These are phyloP conservation scores for Obba rivulosa DNA, from an alignment of 768 basidiomycete species.

Conservation along the genomic window DNA sequence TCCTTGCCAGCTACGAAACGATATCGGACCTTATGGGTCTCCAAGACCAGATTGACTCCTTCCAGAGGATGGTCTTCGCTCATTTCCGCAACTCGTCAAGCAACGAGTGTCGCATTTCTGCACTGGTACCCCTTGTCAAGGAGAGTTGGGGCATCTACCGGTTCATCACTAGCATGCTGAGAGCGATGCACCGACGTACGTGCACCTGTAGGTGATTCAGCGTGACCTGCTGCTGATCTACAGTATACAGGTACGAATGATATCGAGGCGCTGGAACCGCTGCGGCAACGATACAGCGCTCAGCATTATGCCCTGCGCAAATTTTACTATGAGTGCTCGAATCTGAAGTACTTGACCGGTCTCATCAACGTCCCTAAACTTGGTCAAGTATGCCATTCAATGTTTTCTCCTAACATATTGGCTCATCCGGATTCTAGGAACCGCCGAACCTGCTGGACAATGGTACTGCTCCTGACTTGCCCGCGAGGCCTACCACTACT, in stretches of 20 bases:
- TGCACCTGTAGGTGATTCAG: constrained; percentile 1
- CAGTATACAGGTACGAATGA: constrained; percentile 72
- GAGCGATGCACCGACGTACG: constrained; percentile 92
- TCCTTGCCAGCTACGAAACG: constrained; percentile 77
- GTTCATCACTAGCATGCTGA: constrained; percentile 97
- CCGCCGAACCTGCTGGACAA: constrained; percentile 90
- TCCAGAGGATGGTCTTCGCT: constrained; percentile 96
- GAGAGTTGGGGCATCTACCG: constrained; percentile 99
- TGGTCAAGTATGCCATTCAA: constrained; percentile 57
- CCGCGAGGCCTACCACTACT: constrained; percentile 65
- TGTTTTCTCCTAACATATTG: background rate
- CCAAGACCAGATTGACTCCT: constrained; percentile 98
- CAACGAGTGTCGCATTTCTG: constrained; percentile 96
- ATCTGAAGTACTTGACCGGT: constrained; percentile 95
- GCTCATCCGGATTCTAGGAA: constrained; percentile 50
- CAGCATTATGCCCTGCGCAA: constrained; percentile 93
- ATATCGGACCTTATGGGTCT: constrained; percentile 96
- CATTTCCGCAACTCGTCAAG: constrained; percentile 88
- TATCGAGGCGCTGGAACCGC: constrained; percentile 81
- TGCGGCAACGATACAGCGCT: constrained; percentile 79
- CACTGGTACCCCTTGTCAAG: constrained; percentile 94
- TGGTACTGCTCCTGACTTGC: constrained; percentile 81
- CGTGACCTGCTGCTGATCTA: constrained; percentile 1
- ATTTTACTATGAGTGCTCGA: constrained; percentile 99
- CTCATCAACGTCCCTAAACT: constrained; percentile 98